Evolutionary conservation across 139 green algal species (phyloP).

Genomic region (Auxenochlorella protothecoides): DNA sequence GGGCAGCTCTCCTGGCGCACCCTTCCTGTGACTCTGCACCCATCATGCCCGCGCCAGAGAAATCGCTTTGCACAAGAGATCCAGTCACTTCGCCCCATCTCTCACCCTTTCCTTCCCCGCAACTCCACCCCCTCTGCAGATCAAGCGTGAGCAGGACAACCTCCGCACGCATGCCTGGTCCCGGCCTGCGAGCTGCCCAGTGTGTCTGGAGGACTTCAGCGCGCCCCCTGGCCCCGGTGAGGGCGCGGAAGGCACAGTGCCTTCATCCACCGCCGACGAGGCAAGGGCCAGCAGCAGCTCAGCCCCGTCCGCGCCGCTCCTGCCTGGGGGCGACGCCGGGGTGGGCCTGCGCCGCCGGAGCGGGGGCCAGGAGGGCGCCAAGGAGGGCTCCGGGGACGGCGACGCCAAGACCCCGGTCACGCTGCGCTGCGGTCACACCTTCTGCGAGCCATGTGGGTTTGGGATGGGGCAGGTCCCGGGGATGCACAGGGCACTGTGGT

Average conservation of each 20-base stretch:
- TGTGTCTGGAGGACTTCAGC: conserved; percentile 31
- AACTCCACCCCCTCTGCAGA: not conserved
- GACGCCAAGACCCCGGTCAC: conserved; percentile 9
- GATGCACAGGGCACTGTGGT: too few relatives aligned
- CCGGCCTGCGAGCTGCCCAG: conserved; percentile 28
- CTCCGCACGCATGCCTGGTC: conserved; percentile 19
- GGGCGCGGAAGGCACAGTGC: not conserved
- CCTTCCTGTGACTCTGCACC: not conserved
- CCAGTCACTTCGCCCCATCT: too few relatives aligned
- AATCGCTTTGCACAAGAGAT: not conserved
- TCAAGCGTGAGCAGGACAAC: conserved; percentile 27
- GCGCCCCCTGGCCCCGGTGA: not conserved
- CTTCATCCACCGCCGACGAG: not conserved
- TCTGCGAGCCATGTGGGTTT: conserved; percentile 38
- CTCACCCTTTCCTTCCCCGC: not conserved
- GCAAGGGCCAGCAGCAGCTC: not conserved
- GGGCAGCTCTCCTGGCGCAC: too few relatives aligned
- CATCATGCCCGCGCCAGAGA: not conserved
- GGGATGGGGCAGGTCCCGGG: not conserved
- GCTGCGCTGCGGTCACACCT: conserved; percentile 42
- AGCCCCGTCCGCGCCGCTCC: not conserved
- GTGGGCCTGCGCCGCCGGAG: not conserved
- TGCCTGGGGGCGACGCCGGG: not conserved
- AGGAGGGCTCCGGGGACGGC: not conserved
- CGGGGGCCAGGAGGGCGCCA: not conserved